Evolutionary conservation across 495 filamentous ascomycete genomes (phyloP).

Genomic region (Massariosphaeria phaeospora): DNA sequence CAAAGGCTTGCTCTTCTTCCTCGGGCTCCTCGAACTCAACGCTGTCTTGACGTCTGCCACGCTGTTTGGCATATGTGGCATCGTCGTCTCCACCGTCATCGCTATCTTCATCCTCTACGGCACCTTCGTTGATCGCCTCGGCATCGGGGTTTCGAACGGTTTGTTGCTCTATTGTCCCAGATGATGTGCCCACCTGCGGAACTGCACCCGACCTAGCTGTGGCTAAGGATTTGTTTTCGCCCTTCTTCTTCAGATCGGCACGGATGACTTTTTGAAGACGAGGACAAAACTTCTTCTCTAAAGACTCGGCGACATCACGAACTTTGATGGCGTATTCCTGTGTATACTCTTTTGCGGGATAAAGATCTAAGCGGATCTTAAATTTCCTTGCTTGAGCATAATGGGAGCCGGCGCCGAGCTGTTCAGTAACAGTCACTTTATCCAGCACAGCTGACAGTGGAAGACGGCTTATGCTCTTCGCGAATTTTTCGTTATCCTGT

Average conservation of each 20-base stretch:
- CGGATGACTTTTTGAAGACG: slow-evolving; percentile 61
- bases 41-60: slow-evolving; percentile 67
- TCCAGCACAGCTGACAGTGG: slow-evolving; percentile 82
- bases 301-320: slow-evolving; percentile 65
- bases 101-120: slow-evolving; percentile 60
- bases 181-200: slow-evolving; percentile 74
- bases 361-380: slow-evolving; percentile 74
- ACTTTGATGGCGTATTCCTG: slow-evolving; percentile 77
- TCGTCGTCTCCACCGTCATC: slow-evolving; percentile 79
- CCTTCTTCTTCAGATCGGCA: slow-evolving; percentile 74
- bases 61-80: slow-evolving; percentile 72
- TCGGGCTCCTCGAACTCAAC: slow-evolving; percentile 88
- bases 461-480: slow-evolving; percentile 87
- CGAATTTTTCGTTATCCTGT: slow-evolving; percentile 69
- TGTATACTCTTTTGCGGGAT: slow-evolving; percentile 74
- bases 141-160: slow-evolving; percentile 41
- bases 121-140: slow-evolving; percentile 45
- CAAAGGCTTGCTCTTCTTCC: slow-evolving; percentile 73
- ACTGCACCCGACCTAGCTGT: slow-evolving; percentile 57
- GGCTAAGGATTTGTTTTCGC: slow-evolving; percentile 55
- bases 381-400: slow-evolving; percentile 73
- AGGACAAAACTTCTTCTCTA: slow-evolving; percentile 77
- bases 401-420: slow-evolving; percentile 61
- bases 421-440: slow-evolving; percentile 72
- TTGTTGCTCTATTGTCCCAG: slow-evolving; percentile 62